A percentile compares a stretch with the other conserved stretches of the same genome.
Conservation (phyloP, 1,139 yeast species). For the Maudiozyma humilis region DNA sequence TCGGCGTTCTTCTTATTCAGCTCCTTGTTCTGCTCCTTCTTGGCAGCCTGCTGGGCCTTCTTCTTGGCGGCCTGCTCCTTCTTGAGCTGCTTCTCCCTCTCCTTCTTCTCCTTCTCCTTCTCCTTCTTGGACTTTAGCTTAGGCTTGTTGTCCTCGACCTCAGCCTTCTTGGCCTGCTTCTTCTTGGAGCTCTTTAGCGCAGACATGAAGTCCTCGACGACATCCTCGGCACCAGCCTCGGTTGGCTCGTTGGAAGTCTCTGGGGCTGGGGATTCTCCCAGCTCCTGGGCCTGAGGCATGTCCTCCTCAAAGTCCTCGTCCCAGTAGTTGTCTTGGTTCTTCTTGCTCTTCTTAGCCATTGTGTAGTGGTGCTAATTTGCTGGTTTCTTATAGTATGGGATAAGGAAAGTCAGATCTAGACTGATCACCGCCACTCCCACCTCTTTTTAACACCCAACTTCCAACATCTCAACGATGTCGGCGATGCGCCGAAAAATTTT, state of each 20-base stretch:
- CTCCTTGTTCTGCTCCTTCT: conserved; percentile 52
- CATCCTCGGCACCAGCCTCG: conserved; percentile 27
- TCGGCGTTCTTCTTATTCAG: conserved; percentile 36
- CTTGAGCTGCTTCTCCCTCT: conserved; percentile 89
- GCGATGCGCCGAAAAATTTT: neutral
- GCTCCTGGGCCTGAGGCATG: conserved; percentile 48
- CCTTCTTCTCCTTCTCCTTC: conserved; percentile 95
- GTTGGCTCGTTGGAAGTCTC: conserved; percentile 27
- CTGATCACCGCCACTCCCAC: no score
- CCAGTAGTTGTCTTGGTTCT: conserved; percentile 65
- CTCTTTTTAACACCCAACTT: neutral
- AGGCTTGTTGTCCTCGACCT: conserved; percentile 42
- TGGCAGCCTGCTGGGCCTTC: conserved; percentile 66
- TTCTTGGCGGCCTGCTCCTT: conserved; percentile 84
- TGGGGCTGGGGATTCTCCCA: conserved; percentile 33
- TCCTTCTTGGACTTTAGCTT: conserved; percentile 88
- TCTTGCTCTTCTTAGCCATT: conserved; percentile 37
- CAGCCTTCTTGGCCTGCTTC: conserved; percentile 56
- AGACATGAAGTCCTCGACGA: conserved; percentile 59
- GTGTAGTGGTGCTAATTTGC: neutral
- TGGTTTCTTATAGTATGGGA: neutral
- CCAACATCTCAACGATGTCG: neutral
- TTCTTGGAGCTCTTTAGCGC: conserved; percentile 73
- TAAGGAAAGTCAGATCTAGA: neutral
- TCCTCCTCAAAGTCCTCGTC: conserved; percentile 68